Conservation (phyloP, 768 basidiomycete genomes). For the Megacollybia marginata region DNA sequence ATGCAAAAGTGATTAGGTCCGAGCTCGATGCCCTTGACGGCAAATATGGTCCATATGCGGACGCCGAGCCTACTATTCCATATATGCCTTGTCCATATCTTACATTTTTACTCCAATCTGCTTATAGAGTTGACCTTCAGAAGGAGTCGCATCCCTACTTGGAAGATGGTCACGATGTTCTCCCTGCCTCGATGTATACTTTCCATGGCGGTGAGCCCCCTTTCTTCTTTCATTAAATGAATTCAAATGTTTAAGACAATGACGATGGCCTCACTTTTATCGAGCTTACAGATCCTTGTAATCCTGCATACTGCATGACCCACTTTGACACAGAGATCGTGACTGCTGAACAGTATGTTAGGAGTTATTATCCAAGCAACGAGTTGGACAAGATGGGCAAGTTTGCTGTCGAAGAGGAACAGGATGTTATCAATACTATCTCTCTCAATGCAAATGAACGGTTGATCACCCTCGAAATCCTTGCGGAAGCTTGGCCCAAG, state of each 20-base stretch:
- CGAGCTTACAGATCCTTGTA: conserved; percentile 16
- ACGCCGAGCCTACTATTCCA: conserved; percentile 1
- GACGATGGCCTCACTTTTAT: conserved; percentile 24
- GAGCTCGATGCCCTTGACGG: conserved; percentile 16
- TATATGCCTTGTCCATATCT: conserved; percentile 12
- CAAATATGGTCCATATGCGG: conserved; percentile 9
- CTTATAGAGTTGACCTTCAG: conserved; percentile 12
- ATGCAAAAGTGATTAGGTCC: conserved; percentile 15
- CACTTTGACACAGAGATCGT: neutral
- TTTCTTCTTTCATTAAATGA: neutral
- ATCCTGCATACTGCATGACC: conserved; percentile 18
- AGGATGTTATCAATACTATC: too few relatives aligned
- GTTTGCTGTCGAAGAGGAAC: too few relatives aligned
- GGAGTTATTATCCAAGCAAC: conserved; percentile 9
- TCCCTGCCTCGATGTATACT: conserved; percentile 13
- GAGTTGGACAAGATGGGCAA: too few relatives aligned
- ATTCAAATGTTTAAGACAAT: conserved; percentile 13
- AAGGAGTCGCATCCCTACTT: neutral
- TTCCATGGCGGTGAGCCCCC: neutral
- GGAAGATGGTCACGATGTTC: neutral
- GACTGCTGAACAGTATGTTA: conserved; percentile 2
- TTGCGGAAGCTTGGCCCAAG: too few relatives aligned
- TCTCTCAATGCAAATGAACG: too few relatives aligned
- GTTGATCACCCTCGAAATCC: too few relatives aligned
- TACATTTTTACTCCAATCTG: conserved; percentile 8